Evolutionary conservation across 139 green algal species (phyloP), one percentile per base, ranked within the genome.

Genomic region (Eudorina sp.): DNA sequence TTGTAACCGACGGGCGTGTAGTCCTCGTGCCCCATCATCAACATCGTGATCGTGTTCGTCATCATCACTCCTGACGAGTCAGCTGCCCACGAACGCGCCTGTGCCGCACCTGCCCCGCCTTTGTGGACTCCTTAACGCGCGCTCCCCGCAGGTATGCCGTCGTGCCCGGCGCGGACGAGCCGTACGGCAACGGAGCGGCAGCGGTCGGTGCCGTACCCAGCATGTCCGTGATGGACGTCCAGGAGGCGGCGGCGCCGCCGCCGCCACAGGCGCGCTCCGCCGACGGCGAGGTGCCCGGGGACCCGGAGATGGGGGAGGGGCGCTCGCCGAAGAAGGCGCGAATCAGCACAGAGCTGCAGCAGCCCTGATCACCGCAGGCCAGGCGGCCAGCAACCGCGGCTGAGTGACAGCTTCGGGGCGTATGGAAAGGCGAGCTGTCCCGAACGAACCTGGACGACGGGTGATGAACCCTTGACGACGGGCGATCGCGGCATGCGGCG

Each of bases 111-210:
- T 43, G 25, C 5, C 23, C 62, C 43, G 62, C 62, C 62, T 14
- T 4, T 25, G 7, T 72, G 62, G 6, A 14, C 14, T 21, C 58
- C 58, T 31, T 34, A 58, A 58, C 51, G 13, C 51, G 18, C 29
- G 9, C 9, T 14, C 46, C 8, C 1, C 31, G 46, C 68, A 88
- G 83, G 68, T 88, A 88, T 53, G 83, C 83, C 2, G 83, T 88
- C n/a, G 83, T 88, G 48, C 83, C 83, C 0, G 83, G 68, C 25
- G 68, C 46, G 9, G 83, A 88, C 19, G 81, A 78, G 81, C 43
- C 81, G 45, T 87, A 69, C 81, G 81, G 64, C 31, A 87, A 79
- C 64, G 81, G 81, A 18, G n/a, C n/a, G 16, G 64, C 64, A 0
- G n/a, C 60, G 7, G 81, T 40, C 0, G 64, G 58, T 19, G 80